Base-by-base conservation (phyloP, 768 basidiomycete species). In the Pholiota microspora region DNA sequence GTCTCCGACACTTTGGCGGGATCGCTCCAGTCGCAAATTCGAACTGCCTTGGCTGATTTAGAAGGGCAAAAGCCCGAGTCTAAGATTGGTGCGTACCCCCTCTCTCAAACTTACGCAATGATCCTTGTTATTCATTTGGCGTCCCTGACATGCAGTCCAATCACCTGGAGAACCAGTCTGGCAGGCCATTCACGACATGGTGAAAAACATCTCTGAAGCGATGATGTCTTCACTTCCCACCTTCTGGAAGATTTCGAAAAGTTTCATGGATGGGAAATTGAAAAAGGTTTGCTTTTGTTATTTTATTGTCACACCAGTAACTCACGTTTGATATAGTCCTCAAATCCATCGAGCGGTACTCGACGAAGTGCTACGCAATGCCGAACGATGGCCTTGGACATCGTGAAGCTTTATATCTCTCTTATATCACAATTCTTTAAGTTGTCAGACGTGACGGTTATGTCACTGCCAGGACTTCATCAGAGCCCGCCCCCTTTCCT, bases 231-330 rank as follows among this genome's bases (percentile, higher is more conserved):
- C 88, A 1, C 79, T 99, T 21, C 94, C 96, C 12, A 92, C 82
- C 62, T 98, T 98, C 72, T 96, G 94, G 93, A 89, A 86, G 66
- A 90, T 99, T 45, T 87, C 91, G 2, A 91, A 84, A 69, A 85
- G 82, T 21, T 96, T 94, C 65, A 85, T 95, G 73, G 94, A 97
- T 38, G 96, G 97, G 4, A 94, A 91, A 69, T 94, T 90, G 67
- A 88, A 85, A 68, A 93, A 87, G 80, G 94, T 94, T 72, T 24
- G 16, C 35, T 46, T 25, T 48, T 44, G 27, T 50, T 34, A 48
- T 40, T 51, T 45, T 50, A 35, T 21, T 34, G 47, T 45, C 53
- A 47, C 47, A 53, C 29, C 40, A 29, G 50, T 23, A 50, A 29
- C 44, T 50, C 40, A 49, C 42, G 36, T 55, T 36, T 48, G 38